phyloP scores from a whole-genome alignment of 2,329 filamentous ascomycete species.

The Stachybotrys elegans region DNA sequence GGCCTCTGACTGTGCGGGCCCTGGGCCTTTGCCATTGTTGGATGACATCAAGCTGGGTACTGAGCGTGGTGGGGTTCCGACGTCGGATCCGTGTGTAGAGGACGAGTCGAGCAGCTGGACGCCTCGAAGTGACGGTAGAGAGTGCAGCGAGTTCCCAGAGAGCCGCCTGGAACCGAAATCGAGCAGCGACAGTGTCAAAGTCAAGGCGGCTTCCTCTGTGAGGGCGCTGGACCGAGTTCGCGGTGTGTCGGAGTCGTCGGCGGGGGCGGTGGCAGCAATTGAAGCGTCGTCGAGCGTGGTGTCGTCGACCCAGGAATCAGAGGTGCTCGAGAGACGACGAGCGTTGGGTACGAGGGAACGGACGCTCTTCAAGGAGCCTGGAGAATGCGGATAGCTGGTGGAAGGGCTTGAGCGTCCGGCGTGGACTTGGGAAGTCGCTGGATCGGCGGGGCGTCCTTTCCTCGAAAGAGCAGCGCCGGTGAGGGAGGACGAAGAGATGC shows the following conservation, averaged over 20 bases:
- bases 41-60: slow-evolving; percentile 42
- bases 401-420: slow-evolving; percentile 58
- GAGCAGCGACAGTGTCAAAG: slow-evolving; percentile 41
- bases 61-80: slow-evolving; percentile 33
- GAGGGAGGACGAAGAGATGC: slow-evolving; percentile 40
- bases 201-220: slow-evolving; percentile 39
- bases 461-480: slow-evolving; percentile 30
- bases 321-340: slow-evolving; percentile 37
- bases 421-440: slow-evolving; percentile 52
- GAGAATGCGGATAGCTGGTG: slow-evolving; percentile 50
- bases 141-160: slow-evolving; percentile 70
- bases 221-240: slow-evolving; percentile 31
- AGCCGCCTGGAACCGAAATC: slow-evolving; percentile 57
- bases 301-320: slow-evolving; percentile 36
- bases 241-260: slow-evolving; percentile 43
- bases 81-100: slow-evolving; percentile 50
- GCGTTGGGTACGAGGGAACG: slow-evolving; percentile 34
- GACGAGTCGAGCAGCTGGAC: slow-evolving; percentile 41
- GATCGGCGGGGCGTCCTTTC: slow-evolving; percentile 56
- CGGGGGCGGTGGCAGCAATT: slow-evolving; percentile 35
- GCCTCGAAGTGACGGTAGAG: slow-evolving; percentile 56
- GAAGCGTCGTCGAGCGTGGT: slow-evolving; percentile 24
- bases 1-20: slow-evolving; percentile 43
- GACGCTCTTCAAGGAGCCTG: slow-evolving; percentile 36
- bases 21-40: slow-evolving; percentile 34